These are phyloP conservation scores for Umbelopsis sp. DNA, from an alignment of 192 early-diverging fungal species.

Conservation along the genomic window DNA sequence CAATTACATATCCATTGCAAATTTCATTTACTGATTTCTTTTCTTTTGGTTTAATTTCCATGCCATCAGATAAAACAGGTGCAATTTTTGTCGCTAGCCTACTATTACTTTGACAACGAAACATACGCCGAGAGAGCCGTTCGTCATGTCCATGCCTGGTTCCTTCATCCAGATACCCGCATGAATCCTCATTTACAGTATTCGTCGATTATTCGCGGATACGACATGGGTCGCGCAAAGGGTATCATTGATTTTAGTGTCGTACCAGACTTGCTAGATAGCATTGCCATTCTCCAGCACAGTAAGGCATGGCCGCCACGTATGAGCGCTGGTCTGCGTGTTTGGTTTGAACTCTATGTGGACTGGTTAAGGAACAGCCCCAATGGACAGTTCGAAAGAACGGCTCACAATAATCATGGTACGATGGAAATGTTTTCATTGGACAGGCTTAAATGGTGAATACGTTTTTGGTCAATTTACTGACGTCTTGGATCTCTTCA, in stretches of 20 bases:
- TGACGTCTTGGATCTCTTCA: not conserved
- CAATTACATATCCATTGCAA: no score
- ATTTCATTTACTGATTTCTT: not conserved
- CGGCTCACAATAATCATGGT: constrained; percentile 55
- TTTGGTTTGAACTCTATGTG: constrained; percentile 42
- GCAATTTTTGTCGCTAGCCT: constrained; percentile 52
- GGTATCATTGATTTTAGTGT: constrained; percentile 52
- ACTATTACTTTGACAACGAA: constrained; percentile 52
- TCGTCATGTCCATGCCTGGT: constrained; percentile 50
- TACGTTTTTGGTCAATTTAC: not conserved
- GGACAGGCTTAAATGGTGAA: not conserved
- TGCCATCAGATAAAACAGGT: constrained; percentile 39
- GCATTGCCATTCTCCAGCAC: constrained; percentile 38
- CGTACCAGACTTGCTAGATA: constrained; percentile 41
- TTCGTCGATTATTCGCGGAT: constrained; percentile 49
- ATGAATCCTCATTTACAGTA: constrained; percentile 68
- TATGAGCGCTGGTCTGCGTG: constrained; percentile 33
- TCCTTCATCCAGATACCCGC: constrained; percentile 52
- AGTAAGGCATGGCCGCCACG: constrained; percentile 32
- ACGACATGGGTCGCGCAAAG: constrained; percentile 34
- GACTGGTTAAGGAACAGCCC: constrained; percentile 37
- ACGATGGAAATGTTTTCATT: not conserved
- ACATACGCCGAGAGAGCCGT: constrained; percentile 44
- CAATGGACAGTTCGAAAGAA: constrained; percentile 34
- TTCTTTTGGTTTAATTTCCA: not conserved